phyloP scores from a whole-genome alignment of 441 rosid species.

The Pelargonium myrrhifolium region DNA sequence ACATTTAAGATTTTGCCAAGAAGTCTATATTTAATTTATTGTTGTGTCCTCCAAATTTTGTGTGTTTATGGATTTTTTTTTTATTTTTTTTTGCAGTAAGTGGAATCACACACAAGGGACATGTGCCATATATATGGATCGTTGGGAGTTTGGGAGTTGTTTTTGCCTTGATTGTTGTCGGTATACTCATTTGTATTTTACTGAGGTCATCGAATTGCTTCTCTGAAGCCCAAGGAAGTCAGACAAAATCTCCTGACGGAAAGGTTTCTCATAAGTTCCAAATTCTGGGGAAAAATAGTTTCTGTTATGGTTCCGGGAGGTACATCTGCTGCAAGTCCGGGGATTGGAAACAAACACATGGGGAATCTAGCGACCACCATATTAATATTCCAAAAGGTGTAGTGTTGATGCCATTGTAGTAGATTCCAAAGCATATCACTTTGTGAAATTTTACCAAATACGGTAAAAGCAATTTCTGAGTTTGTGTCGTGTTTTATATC shows the following conservation, averaged over 20 bases:
- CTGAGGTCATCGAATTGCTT: slow-evolving; percentile 56
- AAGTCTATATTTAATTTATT: background rate
- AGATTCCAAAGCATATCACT: slow-evolving; percentile 3
- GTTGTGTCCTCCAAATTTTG: background rate
- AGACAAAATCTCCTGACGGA: slow-evolving; percentile 36
- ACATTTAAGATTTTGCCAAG: background rate
- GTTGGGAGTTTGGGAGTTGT: slow-evolving; percentile 67
- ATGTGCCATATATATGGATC: slow-evolving; percentile 73
- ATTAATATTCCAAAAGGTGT: slow-evolving; percentile 67
- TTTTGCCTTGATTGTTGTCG: slow-evolving; percentile 47
- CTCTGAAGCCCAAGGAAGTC: slow-evolving; percentile 29
- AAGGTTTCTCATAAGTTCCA: slow-evolving; percentile 63
- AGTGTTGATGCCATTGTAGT: background rate
- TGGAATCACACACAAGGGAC: slow-evolving; percentile 40
- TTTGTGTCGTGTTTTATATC: slow-evolving; percentile 5
- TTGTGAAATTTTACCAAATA: background rate
- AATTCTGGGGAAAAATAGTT: slow-evolving; percentile 76
- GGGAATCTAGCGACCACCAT: slow-evolving; percentile 55
- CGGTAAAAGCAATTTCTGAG: background rate
- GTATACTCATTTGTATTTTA: slow-evolving; percentile 42
- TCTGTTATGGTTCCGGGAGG: slow-evolving; percentile 86
- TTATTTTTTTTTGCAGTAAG: slow-evolving; percentile 53
- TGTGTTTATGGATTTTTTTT: too few relatives aligned
- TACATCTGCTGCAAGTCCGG: slow-evolving; percentile 62
- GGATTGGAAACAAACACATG: slow-evolving; percentile 57